Base-by-base conservation (phyloP, 2,329 filamentous ascomycete genomes). In the Sporothrix protearum region DNA sequence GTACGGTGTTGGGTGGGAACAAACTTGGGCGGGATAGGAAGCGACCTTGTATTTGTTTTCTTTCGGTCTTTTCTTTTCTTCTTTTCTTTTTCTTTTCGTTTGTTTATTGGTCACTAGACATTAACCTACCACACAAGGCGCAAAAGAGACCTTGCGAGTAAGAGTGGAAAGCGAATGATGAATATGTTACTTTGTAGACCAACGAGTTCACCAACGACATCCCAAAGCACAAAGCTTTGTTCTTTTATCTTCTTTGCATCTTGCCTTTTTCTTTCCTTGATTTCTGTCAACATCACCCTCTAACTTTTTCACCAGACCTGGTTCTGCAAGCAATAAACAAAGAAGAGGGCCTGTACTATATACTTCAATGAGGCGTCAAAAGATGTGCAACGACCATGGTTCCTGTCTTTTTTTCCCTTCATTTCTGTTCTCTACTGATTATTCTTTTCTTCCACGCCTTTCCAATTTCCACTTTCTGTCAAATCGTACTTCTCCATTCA, bases 351-450 rank as follows among this genome's bases (percentile, higher is more conserved):
- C 36, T 71, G 57, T 63, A 67, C 70, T 68, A 69, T 68, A 39
- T 61, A 69, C 69, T 71, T 73, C 19, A 69, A 39, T 10, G 45
- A 47, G 66, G 69, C 72, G 66, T 71, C 70, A 63, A 59, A 42
- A 57, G 36, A 42, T 67, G 42, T 39, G 25, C 12, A 30, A 33
- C 39, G 47, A 36, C 49, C 39, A 53, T 25, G 6, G 49, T 39
- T 71, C 45, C 47, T 55, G 30, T 30, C 16, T 14, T 16, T 63
- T 7, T 61, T 39, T 59, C 53, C 3, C 64, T 28, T 28, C n/a
- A 12, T 28, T 14, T 16, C 19, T 16, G n/a, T n/a, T 57, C 28
- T 22, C 55, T 69, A 16, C n/a, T 42, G 10, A 19, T n/a, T 33
- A 33, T 33, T 25, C 10, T 51, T 25, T 3, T n/a, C 28, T 14